A percentile compares a stretch with the other conserved stretches of the same genome.
phyloP scores from a whole-genome alignment of 331 rosid species.

The Erythrophleum ivorense region DNA sequence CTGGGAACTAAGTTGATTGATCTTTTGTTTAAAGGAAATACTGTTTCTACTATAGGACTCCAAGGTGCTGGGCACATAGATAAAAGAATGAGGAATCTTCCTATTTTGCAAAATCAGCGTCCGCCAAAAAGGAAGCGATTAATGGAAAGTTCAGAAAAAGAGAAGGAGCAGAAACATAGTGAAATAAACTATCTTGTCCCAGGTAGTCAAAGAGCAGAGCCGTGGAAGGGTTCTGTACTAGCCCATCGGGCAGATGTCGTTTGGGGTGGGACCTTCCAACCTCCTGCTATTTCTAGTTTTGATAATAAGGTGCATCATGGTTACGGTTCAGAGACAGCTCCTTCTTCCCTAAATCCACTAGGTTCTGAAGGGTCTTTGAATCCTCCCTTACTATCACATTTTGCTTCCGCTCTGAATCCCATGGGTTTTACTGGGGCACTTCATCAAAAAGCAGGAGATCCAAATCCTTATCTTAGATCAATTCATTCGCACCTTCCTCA shows the following conservation, averaged over 20 bases:
- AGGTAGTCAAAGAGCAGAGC: constrained; percentile 27
- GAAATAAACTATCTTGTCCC: constrained; percentile 4
- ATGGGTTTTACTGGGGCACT: constrained; percentile 2
- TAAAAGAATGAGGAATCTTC: constrained; percentile 18
- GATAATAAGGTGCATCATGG: constrained; percentile 19
- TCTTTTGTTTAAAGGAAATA: constrained; percentile 40
- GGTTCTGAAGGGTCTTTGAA: constrained; percentile 28
- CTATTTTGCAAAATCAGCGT: constrained; percentile 22
- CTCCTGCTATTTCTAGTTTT: constrained; percentile 26
- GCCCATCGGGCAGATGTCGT: constrained; percentile 1
- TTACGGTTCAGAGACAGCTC: constrained; percentile 24
- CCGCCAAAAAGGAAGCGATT: constrained; percentile 36
- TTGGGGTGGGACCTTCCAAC: constrained; percentile 2
- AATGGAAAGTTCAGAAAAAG: constrained; percentile 13
- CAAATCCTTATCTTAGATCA: constrained; percentile 20
- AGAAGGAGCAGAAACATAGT: constrained; percentile 17
- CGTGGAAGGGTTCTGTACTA: not conserved
- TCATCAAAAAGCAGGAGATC: constrained; percentile 20
- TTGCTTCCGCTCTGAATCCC: constrained; percentile 21
- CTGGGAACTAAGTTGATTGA: constrained; percentile 39
- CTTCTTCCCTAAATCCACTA: constrained; percentile 11
- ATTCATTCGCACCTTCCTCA: constrained; percentile 32
- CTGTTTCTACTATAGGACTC: constrained; percentile 17
- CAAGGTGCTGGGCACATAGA: constrained; percentile 12
- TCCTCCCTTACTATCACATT: constrained; percentile 4